Evolutionary conservation across 345 rosid genomes (phyloP), one percentile per base, ranked within the genome.

Genomic region (Citrus unshiu): DNA sequence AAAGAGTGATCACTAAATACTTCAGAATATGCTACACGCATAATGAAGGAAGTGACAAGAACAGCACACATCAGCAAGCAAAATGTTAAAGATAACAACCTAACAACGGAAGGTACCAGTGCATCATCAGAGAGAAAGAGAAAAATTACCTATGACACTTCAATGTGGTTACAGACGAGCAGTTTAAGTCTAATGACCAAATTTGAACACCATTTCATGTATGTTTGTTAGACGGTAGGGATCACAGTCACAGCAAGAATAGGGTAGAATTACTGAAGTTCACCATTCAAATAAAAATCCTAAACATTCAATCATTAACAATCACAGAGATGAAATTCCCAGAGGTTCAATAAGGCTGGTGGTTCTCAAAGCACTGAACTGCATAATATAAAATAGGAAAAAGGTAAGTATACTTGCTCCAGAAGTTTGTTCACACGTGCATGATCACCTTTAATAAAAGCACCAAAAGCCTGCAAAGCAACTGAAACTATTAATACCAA

Each of bases 401-500:
- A 19, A 35, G 49, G 57, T 68, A 4, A 80, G 90, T 29, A 64
- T 64, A 64, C 94, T 81, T 87, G 27, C 69, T 83, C 83, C 74
- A 84, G 77, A 7, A 92, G 88, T 82, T 83, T 88, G 79, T 76
- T 64, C 63, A 93, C 91, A 62, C 78, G 86, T 77, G 81, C 90
- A 65, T 85, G 7, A 64, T 92, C 91, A 74, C 88, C 88, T 63
- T 78, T 83, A 2, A 73, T 63, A 79, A 81, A 90, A 71, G 97
- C 93, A 75, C 78, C 83, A 65, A 77, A 86, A 81, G 93, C 93
- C 97, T 92, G 88, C 63, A 63, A 79, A 57, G 69, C 34, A 66
- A 67, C 21, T 25, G 43, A 29, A 57, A 80, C 54, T 40, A 68
- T 75, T 65, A 79, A 39, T 22, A 75, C 21, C 67, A 30, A 71